Conservation (phyloP, 352 stramenopile species). For the Nothophytophthora sp. region DNA sequence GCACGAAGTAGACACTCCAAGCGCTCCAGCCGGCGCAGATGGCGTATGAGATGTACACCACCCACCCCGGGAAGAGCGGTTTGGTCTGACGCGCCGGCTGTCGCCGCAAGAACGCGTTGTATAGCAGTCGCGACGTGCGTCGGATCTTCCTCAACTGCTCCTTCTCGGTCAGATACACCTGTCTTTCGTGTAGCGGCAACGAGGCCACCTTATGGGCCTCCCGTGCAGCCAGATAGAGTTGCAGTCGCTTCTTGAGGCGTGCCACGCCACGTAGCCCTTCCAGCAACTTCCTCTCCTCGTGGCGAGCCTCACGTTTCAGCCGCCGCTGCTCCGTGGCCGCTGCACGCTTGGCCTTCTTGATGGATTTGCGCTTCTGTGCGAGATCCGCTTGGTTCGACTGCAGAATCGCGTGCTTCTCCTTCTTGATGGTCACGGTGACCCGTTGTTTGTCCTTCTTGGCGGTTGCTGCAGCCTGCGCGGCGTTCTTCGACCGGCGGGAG, state of each 20-base stretch:
- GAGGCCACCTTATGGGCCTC: slow-evolving; percentile 37
- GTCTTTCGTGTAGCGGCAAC: slow-evolving; percentile 59
- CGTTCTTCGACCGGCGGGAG: no score
- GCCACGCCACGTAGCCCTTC: slow-evolving; percentile 45
- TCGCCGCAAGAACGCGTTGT: slow-evolving; percentile 67
- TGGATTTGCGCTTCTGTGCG: slow-evolving; percentile 36
- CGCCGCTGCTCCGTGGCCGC: slow-evolving; percentile 32
- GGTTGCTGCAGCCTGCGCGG: slow-evolving; percentile 7
- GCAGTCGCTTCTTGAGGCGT: slow-evolving; percentile 61
- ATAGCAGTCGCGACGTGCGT: slow-evolving; percentile 63
- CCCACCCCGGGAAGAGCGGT: slow-evolving; percentile 73
- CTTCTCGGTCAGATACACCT: slow-evolving; percentile 57
- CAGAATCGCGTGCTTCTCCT: slow-evolving; percentile 53
- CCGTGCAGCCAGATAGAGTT: slow-evolving; percentile 42
- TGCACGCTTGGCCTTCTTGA: slow-evolving; percentile 41
- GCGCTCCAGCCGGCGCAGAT: slow-evolving; percentile 55
- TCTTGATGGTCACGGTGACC: slow-evolving; percentile 52
- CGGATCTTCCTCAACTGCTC: slow-evolving; percentile 65
- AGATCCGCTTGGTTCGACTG: slow-evolving; percentile 46
- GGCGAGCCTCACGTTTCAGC: slow-evolving; percentile 36
- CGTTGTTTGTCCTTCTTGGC: slow-evolving; percentile 19
- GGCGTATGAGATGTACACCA: slow-evolving; percentile 69
- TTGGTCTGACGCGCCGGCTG: slow-evolving; percentile 49
- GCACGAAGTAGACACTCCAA: slow-evolving; percentile 68
- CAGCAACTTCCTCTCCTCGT: slow-evolving; percentile 46